phyloP scores from a whole-genome alignment of 116 monocot species.

The Posidonia oceanica region DNA sequence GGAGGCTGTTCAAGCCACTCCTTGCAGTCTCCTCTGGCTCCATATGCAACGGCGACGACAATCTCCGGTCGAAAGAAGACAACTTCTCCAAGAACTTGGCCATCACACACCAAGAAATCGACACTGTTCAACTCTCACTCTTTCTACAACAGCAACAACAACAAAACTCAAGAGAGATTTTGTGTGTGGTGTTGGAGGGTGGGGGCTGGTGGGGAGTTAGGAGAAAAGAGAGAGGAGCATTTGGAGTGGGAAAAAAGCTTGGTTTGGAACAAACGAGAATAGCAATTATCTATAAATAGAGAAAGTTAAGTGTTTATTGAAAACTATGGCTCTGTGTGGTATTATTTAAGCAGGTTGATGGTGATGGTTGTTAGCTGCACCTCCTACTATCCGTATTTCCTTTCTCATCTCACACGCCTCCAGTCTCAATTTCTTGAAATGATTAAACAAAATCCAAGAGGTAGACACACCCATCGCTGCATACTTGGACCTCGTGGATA shows the following conservation, averaged over 20 bases:
- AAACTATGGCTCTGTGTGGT: background rate
- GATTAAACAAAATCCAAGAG: no score
- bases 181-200: background rate
- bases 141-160: no score
- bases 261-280: background rate
- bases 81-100: constrained; percentile 3
- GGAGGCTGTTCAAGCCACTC: constrained; percentile 11
- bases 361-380: constrained; percentile 3
- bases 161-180: background rate
- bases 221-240: background rate
- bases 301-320: background rate
- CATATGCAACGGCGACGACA: no score
- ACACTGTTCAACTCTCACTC: no score
- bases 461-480: no score
- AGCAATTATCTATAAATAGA: constrained; percentile 1
- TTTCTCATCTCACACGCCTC: no score
- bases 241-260: background rate
- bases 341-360: background rate
- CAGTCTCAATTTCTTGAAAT: no score
- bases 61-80: background rate
- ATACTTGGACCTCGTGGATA: background rate
- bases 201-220: background rate
- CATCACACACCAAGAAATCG: background rate
- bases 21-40: constrained; percentile 2
- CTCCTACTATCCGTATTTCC: background rate